Percentiles rank a stretch among this genome's conserved stretches.
phyloP scores from a whole-genome alignment of 2,329 filamentous ascomycete species.

The Paraphaeosphaeria minitans region DNA sequence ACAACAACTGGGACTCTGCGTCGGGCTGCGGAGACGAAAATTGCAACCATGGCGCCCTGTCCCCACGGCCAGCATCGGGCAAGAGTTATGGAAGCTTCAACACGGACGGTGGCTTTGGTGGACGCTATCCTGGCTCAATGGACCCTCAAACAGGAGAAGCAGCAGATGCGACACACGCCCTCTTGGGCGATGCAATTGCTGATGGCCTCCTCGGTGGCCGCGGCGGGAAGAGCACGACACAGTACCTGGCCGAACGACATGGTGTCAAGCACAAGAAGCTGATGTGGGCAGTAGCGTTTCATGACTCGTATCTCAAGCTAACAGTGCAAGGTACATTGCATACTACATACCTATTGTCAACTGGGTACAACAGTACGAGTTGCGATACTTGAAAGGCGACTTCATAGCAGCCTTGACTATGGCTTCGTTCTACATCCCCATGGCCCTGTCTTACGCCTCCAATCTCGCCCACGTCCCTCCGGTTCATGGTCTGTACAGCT shows the following conservation, averaged over 20 bases:
- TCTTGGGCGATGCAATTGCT: conserved; percentile 50
- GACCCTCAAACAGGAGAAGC: conserved; percentile 34
- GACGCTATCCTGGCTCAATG: conserved; percentile 41
- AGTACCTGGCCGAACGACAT: conserved; percentile 71
- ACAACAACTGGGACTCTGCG: conserved; percentile 42
- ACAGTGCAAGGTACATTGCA: conserved; percentile 72
- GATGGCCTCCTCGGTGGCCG: conserved; percentile 52
- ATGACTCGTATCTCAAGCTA: neutral
- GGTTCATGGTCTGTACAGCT: conserved; percentile 92
- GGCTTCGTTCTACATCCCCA: conserved; percentile 97
- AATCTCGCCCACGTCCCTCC: conserved; percentile 93
- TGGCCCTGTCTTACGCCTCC: conserved; percentile 90
- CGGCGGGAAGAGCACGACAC: conserved; percentile 73
- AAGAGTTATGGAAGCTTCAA: conserved; percentile 58
- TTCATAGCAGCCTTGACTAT: conserved; percentile 89
- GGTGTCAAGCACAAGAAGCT: conserved; percentile 73
- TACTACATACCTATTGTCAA: conserved; percentile 93
- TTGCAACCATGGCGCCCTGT: conserved; percentile 79
- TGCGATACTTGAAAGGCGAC: conserved; percentile 83
- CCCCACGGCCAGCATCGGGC: conserved; percentile 65
- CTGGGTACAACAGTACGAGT: conserved; percentile 87
- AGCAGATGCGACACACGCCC: conserved; percentile 44
- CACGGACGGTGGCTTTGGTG: conserved; percentile 48
- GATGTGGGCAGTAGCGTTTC: conserved; percentile 63
- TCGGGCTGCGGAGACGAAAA: conserved; percentile 39